Evolutionary conservation across 805 yeast genomes (phyloP), one percentile per base, ranked within the genome.

Genomic region (Pichia rugopelliculosa): DNA sequence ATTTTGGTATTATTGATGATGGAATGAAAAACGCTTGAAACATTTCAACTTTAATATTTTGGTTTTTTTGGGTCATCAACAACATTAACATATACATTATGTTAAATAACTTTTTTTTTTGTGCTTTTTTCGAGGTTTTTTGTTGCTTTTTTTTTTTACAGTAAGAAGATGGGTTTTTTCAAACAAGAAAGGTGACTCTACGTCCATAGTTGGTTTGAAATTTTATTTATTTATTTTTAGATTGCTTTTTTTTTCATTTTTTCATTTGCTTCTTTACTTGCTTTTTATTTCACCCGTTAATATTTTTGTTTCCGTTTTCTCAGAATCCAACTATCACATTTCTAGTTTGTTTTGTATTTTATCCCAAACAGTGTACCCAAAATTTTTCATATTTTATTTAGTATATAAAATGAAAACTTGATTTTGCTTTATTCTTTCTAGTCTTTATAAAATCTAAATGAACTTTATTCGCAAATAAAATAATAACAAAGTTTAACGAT

Each of bases 1-100:
- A 74, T 53, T 70, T 73, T 50, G 84, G 83, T 24, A 73, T 79
- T 42, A 64, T 72, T 53, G 84, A 78, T 62, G 82, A 77, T 50
- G 84, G 80, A 26, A 50, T n/a, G 18, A 30, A 30, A 30, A 30
- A 30, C n/a, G 8, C 12, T 10, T 30, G 18, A 30, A 30, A 15
- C n/a, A 30, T n/a, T 30, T 30, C 34, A 30, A 30, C 7, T 30
- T 30, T 30, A 30, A n/a, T n/a, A n/a, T n/a, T n/a, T n/a, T n/a
- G n/a, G n/a, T n/a, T n/a, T n/a, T n/a, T n/a, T n/a, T n/a, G n/a
- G n/a, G n/a, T n/a, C n/a, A n/a, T n/a, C n/a, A n/a, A n/a, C n/a
- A n/a, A n/a, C n/a, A n/a, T n/a, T n/a, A n/a, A n/a, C n/a, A n/a
- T n/a, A n/a, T n/a, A n/a, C n/a, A n/a, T n/a, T n/a, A n/a, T n/a